Evolutionary conservation across 352 stramenopile genomes (phyloP), one percentile per base, ranked within the genome.

Genomic region (Phytophthora nicotianae): DNA sequence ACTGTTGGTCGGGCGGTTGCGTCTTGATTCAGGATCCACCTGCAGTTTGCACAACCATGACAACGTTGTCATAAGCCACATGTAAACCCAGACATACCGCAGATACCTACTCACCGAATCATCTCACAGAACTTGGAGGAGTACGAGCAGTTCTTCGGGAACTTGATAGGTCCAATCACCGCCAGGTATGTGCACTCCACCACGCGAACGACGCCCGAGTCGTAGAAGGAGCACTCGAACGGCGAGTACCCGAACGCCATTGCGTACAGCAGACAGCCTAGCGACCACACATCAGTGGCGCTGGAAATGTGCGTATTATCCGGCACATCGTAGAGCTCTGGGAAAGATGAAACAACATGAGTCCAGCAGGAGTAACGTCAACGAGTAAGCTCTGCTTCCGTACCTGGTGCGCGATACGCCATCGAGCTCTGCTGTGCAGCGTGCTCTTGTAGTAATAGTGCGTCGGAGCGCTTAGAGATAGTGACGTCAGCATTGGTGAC

Each of bases 231-330:
- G 62, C 88, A 94, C 62, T 97, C 90, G 43, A 96, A 96, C 10
- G 90, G 90, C 33, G 85, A 95, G 62, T 96, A 96, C 5, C 90
- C 90, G 61, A 96, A 96, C 35, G 85, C 84, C 75, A 96, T 91
- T 23, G 88, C 83, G 63, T 89, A 97, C 23, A 97, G 67, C 35
- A 96, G 70, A 59, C 88, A 96, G 4, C 90, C 90, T n/a, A 97
- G 74, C 9, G 86, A 94, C 88, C 88, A 97, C 3, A 97, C 88
- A 50, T 97, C 89, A 0, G 87, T 96, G 23, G 74, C 61, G 38
- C 77, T 81, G 10, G 91, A 88, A 61, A 97, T 86, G 27, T 81
- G 62, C 0, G 78, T 67, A 29, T 81, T 75, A 50, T 89, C 86
- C 1, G 77, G 81, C 10, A 96, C 89, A 46, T 97, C 88, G 60